Evolutionary conservation across 163 green algal species (phyloP).

Genomic region (Volvox carteri): DNA sequence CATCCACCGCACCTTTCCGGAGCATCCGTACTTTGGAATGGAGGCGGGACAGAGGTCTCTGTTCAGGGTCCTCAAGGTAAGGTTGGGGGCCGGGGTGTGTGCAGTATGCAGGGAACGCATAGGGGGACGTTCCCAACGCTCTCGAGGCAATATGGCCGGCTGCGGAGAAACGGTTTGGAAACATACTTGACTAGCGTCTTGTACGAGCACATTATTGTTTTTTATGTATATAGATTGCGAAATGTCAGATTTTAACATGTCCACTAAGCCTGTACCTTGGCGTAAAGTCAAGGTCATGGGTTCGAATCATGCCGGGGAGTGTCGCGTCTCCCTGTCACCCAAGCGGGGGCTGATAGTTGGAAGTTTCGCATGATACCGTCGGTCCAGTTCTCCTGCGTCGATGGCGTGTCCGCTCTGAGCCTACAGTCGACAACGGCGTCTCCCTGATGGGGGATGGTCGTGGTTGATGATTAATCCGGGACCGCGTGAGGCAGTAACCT

Average conservation of each 20-base stretch:
- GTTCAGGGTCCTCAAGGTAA: conserved; percentile 90
- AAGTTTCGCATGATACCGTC: conserved; percentile 14
- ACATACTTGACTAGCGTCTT: no score
- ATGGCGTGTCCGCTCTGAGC: conserved; percentile 10
- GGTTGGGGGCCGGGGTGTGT: background rate
- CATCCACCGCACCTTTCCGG: conserved; percentile 96
- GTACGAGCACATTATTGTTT: no score
- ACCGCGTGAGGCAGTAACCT: conserved; percentile 47
- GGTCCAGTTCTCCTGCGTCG: conserved; percentile 15
- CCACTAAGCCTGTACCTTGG: no score
- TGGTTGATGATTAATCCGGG: conserved; percentile 21
- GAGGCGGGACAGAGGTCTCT: conserved; percentile 85
- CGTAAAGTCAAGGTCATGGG: background rate
- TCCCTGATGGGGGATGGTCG: conserved; percentile 21
- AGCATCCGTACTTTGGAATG: conserved; percentile 91
- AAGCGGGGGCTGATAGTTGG: conserved; percentile 13
- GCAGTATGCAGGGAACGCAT: no score
- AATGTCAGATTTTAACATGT: no score
- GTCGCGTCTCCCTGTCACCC: conserved; percentile 15
- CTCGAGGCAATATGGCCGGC: no score
- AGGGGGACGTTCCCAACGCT: no score
- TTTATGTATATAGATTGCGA: no score
- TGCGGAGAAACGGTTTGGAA: no score
- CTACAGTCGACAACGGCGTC: conserved; percentile 15
- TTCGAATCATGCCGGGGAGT: conserved; percentile 15